A percentile compares a stretch with the other conserved stretches of the same genome.
Conservation (phyloP, 2,329 filamentous ascomycete genomes). For the Triangularia verruculosa region DNA sequence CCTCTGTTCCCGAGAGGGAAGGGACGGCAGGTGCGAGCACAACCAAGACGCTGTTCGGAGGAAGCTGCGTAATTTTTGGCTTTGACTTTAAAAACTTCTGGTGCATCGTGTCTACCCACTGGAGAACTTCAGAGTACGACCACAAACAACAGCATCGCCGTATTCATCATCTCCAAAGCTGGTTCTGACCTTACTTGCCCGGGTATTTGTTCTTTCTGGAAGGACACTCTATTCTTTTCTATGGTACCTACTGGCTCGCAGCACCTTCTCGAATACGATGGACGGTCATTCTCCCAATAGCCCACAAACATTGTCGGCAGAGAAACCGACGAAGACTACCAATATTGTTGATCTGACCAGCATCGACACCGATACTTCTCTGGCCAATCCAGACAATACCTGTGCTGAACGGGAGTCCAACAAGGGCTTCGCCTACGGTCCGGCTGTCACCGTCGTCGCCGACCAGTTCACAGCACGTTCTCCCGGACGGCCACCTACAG, state of each 20-base stretch:
- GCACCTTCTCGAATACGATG: no score
- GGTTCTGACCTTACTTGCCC: no score
- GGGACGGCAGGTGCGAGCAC: neutral
- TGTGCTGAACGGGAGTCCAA: neutral
- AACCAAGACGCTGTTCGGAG: neutral
- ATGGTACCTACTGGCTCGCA: no score
- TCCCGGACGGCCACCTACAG: neutral
- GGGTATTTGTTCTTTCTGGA: no score
- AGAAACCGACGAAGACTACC: neutral
- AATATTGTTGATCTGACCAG: neutral
- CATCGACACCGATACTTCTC: neutral
- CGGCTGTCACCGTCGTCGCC: neutral
- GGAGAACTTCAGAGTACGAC: neutral
- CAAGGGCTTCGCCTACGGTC: neutral
- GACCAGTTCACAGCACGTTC: neutral
- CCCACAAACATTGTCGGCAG: neutral
- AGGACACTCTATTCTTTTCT: no score
- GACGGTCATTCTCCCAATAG: neutral
- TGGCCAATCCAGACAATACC: neutral
- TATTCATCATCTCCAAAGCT: no score
- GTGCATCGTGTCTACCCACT: neutral
- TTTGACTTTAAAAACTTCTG: neutral
- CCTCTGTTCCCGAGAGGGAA: constrained; percentile 3
- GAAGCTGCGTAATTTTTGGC: neutral
- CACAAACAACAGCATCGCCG: neutral